Conservation (phyloP, 2,329 filamentous ascomycete species). For the Stagonosporopsis vannaccii region DNA sequence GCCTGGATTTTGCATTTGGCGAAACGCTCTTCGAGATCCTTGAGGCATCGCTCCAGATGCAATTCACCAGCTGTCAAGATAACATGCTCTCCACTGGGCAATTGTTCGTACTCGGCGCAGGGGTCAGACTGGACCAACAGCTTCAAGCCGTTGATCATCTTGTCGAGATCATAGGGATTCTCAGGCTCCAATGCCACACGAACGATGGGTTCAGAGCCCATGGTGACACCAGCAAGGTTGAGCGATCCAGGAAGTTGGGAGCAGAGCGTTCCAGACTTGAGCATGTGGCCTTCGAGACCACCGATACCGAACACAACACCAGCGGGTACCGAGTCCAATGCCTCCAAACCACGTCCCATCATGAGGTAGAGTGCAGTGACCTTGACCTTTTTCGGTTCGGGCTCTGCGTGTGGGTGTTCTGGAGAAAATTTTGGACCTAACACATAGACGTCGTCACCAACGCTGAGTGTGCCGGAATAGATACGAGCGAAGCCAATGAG, state of each 20-base stretch:
- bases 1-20: slow-evolving; percentile 94
- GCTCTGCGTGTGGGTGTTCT: slow-evolving; percentile 72
- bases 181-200: slow-evolving; percentile 93
- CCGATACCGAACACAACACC: slow-evolving; percentile 96
- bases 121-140: slow-evolving; percentile 94
- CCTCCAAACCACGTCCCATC: slow-evolving; percentile 90
- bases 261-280: slow-evolving; percentile 94
- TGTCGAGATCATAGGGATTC: slow-evolving; percentile 88
- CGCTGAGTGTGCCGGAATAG: slow-evolving; percentile 87
- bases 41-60: slow-evolving; percentile 91
- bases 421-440: slow-evolving; percentile 93
- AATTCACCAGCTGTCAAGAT: slow-evolving; percentile 92
- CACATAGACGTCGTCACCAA: slow-evolving; percentile 91
- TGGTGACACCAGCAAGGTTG: slow-evolving; percentile 86
- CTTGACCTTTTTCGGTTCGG: slow-evolving; percentile 80
- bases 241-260: slow-evolving; percentile 84
- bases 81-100: slow-evolving; percentile 93
- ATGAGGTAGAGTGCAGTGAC: slow-evolving; percentile 91
- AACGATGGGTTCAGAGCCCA: slow-evolving; percentile 88
- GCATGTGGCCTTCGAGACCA: slow-evolving; percentile 88
- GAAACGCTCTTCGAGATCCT: slow-evolving; percentile 90
- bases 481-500: slow-evolving; percentile 93
- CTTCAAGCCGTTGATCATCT: slow-evolving; percentile 89
- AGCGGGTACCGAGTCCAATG: slow-evolving; percentile 83
- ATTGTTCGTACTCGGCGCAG: slow-evolving; percentile 93